Conservation (phyloP, 2,329 filamentous ascomycete species). For the Colletotrichum sp. region DNA sequence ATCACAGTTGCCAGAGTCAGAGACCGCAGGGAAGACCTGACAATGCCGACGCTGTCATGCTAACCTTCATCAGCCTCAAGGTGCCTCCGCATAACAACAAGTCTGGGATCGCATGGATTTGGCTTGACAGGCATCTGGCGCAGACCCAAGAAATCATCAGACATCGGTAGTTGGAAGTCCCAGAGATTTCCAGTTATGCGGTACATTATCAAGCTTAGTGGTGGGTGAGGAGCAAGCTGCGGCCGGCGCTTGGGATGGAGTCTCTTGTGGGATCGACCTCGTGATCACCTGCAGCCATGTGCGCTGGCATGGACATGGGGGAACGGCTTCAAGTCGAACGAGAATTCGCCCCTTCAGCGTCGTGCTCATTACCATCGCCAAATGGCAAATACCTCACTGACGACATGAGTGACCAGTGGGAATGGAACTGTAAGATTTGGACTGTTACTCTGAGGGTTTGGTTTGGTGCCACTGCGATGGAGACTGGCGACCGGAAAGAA, state of each 20-base stretch:
- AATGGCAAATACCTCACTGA: constrained; percentile 16
- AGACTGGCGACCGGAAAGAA: not conserved
- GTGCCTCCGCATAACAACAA: not conserved
- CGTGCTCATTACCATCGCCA: not conserved
- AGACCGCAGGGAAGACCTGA: not conserved
- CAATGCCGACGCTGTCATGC: not conserved
- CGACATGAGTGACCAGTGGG: constrained; percentile 6
- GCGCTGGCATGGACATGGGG: not conserved
- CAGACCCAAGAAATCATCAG: not conserved
- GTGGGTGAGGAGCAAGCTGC: not conserved
- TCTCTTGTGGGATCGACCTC: not conserved
- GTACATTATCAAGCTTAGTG: not conserved
- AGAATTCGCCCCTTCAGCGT: not conserved
- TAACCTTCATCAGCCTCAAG: not conserved
- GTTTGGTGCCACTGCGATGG: constrained; percentile 5
- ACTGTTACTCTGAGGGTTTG: not conserved
- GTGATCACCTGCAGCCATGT: constrained; percentile 10
- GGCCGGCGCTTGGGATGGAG: not conserved
- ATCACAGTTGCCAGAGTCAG: not conserved
- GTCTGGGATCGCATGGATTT: not conserved
- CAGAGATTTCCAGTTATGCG: not conserved
- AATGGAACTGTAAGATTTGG: constrained; percentile 4
- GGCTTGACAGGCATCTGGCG: not conserved
- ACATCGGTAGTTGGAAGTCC: constrained; percentile 8
- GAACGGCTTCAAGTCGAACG: not conserved